A percentile compares a stretch with the other conserved stretches of the same genome.
phyloP scores from a whole-genome alignment of 306 rosid genomes.

The Begonia peltatifolia region DNA sequence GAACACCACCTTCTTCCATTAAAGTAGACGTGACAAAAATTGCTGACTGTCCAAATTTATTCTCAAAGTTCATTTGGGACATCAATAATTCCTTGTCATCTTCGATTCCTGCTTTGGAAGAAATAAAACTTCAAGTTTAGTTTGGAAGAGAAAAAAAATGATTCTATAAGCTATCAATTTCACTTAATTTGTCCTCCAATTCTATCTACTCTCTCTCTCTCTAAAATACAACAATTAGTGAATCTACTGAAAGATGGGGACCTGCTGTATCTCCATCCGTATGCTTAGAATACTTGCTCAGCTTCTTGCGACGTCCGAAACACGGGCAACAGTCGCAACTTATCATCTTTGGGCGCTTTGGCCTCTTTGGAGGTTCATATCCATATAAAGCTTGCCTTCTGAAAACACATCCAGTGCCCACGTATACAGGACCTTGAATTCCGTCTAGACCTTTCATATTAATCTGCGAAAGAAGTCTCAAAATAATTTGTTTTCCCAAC shows the following conservation, averaged over 20 bases:
- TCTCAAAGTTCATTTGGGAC: conserved; percentile 92
- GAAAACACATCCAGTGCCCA: conserved; percentile 95
- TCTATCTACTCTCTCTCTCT: too few relatives aligned
- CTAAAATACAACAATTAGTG: not conserved
- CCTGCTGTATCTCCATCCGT: conserved; percentile 50
- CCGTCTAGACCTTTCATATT: conserved; percentile 98
- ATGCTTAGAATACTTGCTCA: conserved; percentile 37
- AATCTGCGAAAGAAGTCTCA: conserved; percentile 35
- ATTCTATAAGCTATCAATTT: too few relatives aligned
- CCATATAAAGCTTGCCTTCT: conserved; percentile 93
- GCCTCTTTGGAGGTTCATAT: conserved; percentile 72
- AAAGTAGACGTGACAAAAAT: conserved; percentile 88
- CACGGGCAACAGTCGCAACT: conserved; percentile 93
- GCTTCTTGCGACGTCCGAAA: conserved; percentile 76
- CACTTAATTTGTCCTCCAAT: too few relatives aligned
- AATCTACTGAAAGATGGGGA: conserved; percentile 8
- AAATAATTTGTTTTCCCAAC: conserved; percentile 4
- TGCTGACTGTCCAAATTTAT: conserved; percentile 84
- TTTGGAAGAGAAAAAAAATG: too few relatives aligned
- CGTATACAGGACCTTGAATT: conserved; percentile 91
- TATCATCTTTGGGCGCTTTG: conserved; percentile 93
- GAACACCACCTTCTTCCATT: conserved; percentile 73
- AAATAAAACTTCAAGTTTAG: conserved; percentile 1
- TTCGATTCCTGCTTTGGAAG: conserved; percentile 32
- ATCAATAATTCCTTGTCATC: conserved; percentile 67